These are phyloP conservation scores for Macrocybe gigantea DNA, from an alignment of 768 basidiomycete genomes.

Conservation along the genomic window DNA sequence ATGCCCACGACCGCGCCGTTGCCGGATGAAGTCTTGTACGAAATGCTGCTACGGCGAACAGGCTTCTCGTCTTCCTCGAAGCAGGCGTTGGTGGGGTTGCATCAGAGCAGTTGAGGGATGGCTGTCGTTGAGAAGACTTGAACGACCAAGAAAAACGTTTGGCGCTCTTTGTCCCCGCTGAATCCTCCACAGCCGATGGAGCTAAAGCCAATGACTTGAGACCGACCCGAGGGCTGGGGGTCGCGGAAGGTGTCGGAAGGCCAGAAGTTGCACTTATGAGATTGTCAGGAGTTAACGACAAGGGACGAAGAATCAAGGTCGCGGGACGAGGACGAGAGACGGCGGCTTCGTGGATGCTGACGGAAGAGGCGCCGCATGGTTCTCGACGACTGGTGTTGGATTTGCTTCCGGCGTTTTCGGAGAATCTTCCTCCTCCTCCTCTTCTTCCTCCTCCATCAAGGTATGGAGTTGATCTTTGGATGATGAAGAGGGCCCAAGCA, in stretches of 20 bases:
- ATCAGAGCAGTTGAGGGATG: constrained; percentile 23
- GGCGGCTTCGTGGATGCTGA: constrained; percentile 20
- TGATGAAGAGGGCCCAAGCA: constrained; percentile 50
- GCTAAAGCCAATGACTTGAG: constrained; percentile 50
- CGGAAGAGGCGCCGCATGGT: constrained; percentile 22
- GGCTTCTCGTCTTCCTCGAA: constrained; percentile 25
- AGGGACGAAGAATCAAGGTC: constrained; percentile 59
- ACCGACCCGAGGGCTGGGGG: constrained; percentile 43
- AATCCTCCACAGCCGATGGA: constrained; percentile 23
- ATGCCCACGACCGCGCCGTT: constrained; percentile 25
- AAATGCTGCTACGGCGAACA: constrained; percentile 63
- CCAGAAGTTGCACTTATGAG: constrained; percentile 29
- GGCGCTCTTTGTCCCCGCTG: constrained; percentile 12
- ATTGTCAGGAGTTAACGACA: constrained; percentile 60
- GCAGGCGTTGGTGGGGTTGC: constrained; percentile 5
- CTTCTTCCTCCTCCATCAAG: constrained; percentile 81
- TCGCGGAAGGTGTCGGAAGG: constrained; percentile 49
- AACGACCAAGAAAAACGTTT: constrained; percentile 26
- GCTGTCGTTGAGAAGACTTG: constrained; percentile 24
- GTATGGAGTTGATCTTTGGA: constrained; percentile 77
- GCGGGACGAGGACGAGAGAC: constrained; percentile 58
- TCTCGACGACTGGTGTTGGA: constrained; percentile 21
- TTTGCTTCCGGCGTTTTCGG: constrained; percentile 12
- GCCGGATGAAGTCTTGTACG: constrained; percentile 54
- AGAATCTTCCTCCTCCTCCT: constrained; percentile 64